Conservation (phyloP, 352 stramenopile genomes). For the Paralagenidium karlingii region DNA sequence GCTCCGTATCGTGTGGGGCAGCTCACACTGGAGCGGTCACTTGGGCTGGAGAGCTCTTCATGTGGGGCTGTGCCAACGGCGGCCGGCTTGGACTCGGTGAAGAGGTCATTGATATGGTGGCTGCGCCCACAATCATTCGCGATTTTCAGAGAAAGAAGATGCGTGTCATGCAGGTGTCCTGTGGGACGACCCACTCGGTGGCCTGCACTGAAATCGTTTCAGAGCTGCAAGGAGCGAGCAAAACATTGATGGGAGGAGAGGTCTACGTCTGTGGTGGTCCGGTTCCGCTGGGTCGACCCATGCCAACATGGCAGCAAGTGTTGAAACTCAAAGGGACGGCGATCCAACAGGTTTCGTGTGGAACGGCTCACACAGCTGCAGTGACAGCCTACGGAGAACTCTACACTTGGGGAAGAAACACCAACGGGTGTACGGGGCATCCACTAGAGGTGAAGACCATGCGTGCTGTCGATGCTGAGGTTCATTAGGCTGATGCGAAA, state of each 20-base stretch:
- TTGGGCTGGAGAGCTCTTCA: slow-evolving; percentile 59
- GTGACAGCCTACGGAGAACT: slow-evolving; percentile 84
- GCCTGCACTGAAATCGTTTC: slow-evolving; percentile 59
- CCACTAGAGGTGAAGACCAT: slow-evolving; percentile 18
- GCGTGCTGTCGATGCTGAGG: background rate
- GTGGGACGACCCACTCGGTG: slow-evolving; percentile 66
- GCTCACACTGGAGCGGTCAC: slow-evolving; percentile 68
- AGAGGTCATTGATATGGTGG: slow-evolving; percentile 43
- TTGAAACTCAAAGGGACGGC: slow-evolving; percentile 27
- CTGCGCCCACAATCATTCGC: slow-evolving; percentile 75
- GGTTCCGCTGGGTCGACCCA: slow-evolving; percentile 62
- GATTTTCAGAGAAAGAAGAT: slow-evolving; percentile 42
- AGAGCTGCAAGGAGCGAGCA: slow-evolving; percentile 35
- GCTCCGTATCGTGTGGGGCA: slow-evolving; percentile 81
- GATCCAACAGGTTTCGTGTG: slow-evolving; percentile 73
- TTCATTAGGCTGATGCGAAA: background rate
- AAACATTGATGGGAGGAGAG: slow-evolving; percentile 51
- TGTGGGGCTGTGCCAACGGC: slow-evolving; percentile 88
- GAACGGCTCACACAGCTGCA: slow-evolving; percentile 80
- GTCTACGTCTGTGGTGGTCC: slow-evolving; percentile 83
- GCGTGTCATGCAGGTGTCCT: slow-evolving; percentile 66
- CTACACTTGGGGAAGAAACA: slow-evolving; percentile 88
- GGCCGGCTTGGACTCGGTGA: slow-evolving; percentile 82
- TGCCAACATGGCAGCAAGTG: slow-evolving; percentile 65
- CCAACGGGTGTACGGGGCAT: slow-evolving; percentile 83